A percentile compares a stretch with the other conserved stretches of the same genome.
Evolutionary conservation across 805 yeast genomes (phyloP).

Genomic region (Ogataea wickerhamii): DNA sequence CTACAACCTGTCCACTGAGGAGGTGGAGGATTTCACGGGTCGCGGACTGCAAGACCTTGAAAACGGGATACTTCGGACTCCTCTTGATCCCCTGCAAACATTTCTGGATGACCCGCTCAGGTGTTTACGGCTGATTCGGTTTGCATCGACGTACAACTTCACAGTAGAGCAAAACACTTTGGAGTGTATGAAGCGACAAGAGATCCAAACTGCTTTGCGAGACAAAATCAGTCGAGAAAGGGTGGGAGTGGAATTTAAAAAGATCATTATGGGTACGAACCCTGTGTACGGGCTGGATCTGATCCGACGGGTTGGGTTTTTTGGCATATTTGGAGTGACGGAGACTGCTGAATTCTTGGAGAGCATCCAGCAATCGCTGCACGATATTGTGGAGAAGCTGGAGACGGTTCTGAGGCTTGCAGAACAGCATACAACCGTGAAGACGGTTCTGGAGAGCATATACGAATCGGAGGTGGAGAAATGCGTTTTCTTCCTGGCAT

Average conservation of each 20-base stretch:
- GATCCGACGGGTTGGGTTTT: constrained; percentile 52
- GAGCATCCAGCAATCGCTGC: constrained; percentile 13
- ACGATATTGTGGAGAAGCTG: constrained; percentile 1
- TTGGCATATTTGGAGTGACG: constrained; percentile 52
- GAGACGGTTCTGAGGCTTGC: not conserved
- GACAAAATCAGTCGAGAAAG: constrained; percentile 86
- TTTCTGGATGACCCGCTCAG: constrained; percentile 93
- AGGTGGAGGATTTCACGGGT: constrained; percentile 83
- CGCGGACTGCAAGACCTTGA: constrained; percentile 70
- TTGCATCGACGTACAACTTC: constrained; percentile 77
- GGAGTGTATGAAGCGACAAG: constrained; percentile 58
- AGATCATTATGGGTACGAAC: constrained; percentile 62
- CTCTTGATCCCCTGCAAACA: constrained; percentile 79
- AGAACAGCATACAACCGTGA: not conserved
- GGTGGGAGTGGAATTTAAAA: constrained; percentile 79
- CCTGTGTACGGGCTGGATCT: constrained; percentile 62
- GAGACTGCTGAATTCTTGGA: constrained; percentile 15
- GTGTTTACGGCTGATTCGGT: constrained; percentile 78
- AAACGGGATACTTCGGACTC: constrained; percentile 76
- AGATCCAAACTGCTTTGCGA: constrained; percentile 55
- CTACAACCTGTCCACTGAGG: constrained; percentile 65
- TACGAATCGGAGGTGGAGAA: constrained; percentile 22
- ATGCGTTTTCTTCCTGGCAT: constrained; percentile 42
- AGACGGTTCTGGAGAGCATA: constrained; percentile 18
- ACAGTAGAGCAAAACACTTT: constrained; percentile 54